phyloP scores from a whole-genome alignment of 495 filamentous ascomycete genomes.

The Chaetomidium leptoderma region DNA sequence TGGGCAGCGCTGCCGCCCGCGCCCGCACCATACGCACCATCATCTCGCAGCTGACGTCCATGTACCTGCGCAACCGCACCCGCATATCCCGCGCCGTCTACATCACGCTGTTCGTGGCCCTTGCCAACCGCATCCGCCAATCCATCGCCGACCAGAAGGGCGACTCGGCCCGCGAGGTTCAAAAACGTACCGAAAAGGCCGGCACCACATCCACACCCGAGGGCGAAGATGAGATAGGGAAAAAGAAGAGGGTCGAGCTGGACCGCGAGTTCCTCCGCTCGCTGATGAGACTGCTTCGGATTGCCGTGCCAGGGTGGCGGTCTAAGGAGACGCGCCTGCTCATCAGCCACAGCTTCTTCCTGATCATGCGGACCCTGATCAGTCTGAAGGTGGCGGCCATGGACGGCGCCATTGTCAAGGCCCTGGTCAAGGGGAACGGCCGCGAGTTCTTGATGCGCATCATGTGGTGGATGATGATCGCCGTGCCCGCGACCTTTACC shows the following conservation, averaged over 20 bases:
- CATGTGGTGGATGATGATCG: conserved; percentile 98
- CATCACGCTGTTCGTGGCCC: conserved; percentile 81
- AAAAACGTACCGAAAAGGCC: conserved; percentile 52
- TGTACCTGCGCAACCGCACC: conserved; percentile 82
- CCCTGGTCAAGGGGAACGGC: conserved; percentile 82
- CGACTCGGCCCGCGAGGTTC: conserved; percentile 67
- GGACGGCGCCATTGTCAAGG: conserved; percentile 88
- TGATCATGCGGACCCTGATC: conserved; percentile 81
- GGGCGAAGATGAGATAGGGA: conserved; percentile 34
- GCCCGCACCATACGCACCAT: conserved; percentile 70
- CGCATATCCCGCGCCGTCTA: conserved; percentile 88
- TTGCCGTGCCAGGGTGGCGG: conserved; percentile 83
- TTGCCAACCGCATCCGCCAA: conserved; percentile 85
- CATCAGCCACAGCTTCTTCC: conserved; percentile 75
- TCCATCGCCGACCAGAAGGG: conserved; percentile 91
- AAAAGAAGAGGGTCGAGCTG: conserved; percentile 81
- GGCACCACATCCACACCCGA: conserved; percentile 51
- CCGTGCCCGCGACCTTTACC: conserved; percentile 95
- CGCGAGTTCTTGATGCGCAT: conserved; percentile 85
- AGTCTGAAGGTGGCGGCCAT: conserved; percentile 94
- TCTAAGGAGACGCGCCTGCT: conserved; percentile 85
- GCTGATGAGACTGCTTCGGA: conserved; percentile 70
- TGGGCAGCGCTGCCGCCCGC: conserved; percentile 38
- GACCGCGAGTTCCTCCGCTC: conserved; percentile 94
- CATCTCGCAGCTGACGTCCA: conserved; percentile 64